These are phyloP conservation scores for Phellopilus nigrolimitatus DNA, from an alignment of 1,284 basidiomycete genomes.

Conservation along the genomic window DNA sequence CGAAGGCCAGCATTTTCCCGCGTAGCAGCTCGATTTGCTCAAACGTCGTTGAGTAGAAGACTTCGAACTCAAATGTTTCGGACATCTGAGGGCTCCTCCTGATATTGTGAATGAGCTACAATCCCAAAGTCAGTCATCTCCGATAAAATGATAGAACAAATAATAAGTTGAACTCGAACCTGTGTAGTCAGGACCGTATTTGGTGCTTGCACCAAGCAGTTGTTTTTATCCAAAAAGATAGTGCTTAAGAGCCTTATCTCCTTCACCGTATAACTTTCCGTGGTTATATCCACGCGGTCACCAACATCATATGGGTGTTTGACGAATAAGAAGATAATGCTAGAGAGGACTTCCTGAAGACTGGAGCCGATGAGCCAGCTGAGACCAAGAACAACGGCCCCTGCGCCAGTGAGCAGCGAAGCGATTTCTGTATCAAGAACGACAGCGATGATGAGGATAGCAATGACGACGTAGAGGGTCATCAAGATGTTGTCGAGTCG, in stretches of 20 bases:
- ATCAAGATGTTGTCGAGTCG: constrained; percentile 73
- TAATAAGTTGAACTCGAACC: constrained; percentile 38
- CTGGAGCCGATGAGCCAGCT: constrained; percentile 86
- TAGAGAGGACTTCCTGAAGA: constrained; percentile 64
- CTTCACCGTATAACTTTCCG: constrained; percentile 72
- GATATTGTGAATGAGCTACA: constrained; percentile 66
- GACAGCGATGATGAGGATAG: constrained; percentile 59
- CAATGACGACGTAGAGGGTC: constrained; percentile 62
- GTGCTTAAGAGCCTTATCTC: constrained; percentile 84
- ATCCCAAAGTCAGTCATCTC: constrained; percentile 3
- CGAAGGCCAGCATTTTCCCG: constrained; percentile 77
- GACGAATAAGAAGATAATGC: constrained; percentile 85
- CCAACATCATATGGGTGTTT: constrained; percentile 88
- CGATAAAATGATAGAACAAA: neutral
- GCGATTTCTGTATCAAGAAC: constrained; percentile 62
- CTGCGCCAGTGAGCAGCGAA: constrained; percentile 75
- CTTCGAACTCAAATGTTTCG: constrained; percentile 78
- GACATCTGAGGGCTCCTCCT: constrained; percentile 73
- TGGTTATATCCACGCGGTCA: constrained; percentile 61
- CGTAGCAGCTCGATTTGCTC: constrained; percentile 80
- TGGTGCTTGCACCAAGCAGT: constrained; percentile 60
- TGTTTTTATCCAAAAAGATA: constrained; percentile 61
- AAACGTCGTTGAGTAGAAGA: constrained; percentile 75
- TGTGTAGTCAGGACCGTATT: constrained; percentile 64
- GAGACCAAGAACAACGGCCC: constrained; percentile 77